phyloP scores from a whole-genome alignment of 495 filamentous ascomycete genomes.

The Pyrenopolyporus hunteri region DNA sequence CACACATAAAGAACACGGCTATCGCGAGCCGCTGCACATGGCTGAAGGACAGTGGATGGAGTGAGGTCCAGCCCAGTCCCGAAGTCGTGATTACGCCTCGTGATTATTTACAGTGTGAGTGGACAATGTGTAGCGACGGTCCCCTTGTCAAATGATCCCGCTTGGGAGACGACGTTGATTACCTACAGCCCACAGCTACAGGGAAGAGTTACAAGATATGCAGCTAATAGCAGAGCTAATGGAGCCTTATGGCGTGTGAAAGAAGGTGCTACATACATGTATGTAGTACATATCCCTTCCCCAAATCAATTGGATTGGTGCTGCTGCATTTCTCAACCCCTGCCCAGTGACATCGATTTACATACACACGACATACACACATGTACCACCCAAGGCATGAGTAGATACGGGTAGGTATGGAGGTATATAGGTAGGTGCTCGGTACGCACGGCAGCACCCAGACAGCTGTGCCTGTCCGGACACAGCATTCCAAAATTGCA shows the following conservation, averaged over 20 bases:
- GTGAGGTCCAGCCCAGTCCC: constrained; percentile 23
- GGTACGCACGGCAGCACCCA: too few species aligned
- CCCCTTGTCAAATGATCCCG: constrained; percentile 9
- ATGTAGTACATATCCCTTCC: constrained; percentile 16
- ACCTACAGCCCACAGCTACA: constrained; percentile 11
- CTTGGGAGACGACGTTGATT: constrained; percentile 1
- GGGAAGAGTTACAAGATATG: constrained; percentile 5
- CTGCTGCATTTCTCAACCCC: constrained; percentile 8
- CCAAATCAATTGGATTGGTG: constrained; percentile 8
- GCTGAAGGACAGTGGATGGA: constrained; percentile 10
- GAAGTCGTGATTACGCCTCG: constrained; percentile 37
- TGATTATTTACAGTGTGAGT: constrained; percentile 40
- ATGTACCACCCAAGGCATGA: too few species aligned
- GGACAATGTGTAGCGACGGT: constrained; percentile 32
- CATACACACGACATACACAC: too few species aligned
- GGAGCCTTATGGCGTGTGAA: constrained; percentile 24
- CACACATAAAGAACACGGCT: constrained; percentile 16
- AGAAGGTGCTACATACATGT: too few species aligned
- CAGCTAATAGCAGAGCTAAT: constrained; percentile 11
- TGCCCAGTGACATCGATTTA: constrained; percentile 12
- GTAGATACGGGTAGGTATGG: too few species aligned
- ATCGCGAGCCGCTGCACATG: constrained; percentile 24
- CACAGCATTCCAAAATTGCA: constrained; percentile 10
- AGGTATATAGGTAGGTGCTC: background rate
- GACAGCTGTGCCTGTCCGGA: constrained; percentile 21